Evolutionary conservation across 1,284 basidiomycete genomes (phyloP).

Genomic region (Ceratobasidium sp.): DNA sequence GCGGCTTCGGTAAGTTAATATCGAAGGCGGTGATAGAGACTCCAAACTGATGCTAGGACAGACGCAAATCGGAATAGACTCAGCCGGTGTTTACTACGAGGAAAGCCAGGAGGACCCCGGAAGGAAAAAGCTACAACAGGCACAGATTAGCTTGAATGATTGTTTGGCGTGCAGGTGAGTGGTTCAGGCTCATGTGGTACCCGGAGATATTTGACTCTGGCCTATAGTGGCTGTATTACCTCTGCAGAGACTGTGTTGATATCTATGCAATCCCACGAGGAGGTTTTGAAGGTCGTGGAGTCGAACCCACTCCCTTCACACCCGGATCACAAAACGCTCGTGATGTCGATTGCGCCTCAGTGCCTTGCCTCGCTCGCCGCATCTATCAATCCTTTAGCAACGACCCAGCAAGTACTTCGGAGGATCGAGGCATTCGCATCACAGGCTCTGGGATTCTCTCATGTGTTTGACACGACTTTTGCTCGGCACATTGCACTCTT

Average conservation of each 20-base stretch:
- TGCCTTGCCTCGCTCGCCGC: constrained; percentile 88
- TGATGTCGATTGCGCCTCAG: constrained; percentile 91
- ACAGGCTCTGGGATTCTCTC: constrained; percentile 67
- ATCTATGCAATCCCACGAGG: constrained; percentile 93
- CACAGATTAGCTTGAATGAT: constrained; percentile 94
- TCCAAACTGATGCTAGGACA: constrained; percentile 46
- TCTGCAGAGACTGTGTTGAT: constrained; percentile 97
- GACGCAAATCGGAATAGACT: constrained; percentile 91
- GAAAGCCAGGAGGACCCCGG: constrained; percentile 36
- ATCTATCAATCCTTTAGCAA: constrained; percentile 62
- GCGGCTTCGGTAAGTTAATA: constrained; percentile 51
- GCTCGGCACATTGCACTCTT: constrained; percentile 85
- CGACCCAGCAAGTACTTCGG: constrained; percentile 66
- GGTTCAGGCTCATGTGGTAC: neutral
- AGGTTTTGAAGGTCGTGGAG: constrained; percentile 80
- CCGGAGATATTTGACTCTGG: constrained; percentile 1
- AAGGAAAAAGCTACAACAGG: constrained; percentile 75
- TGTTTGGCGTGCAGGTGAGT: constrained; percentile 88
- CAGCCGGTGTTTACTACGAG: constrained; percentile 80
- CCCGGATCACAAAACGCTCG: constrained; percentile 62
- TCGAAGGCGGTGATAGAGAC: constrained; percentile 67
- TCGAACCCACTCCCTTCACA: constrained; percentile 57
- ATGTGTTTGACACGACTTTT: constrained; percentile 94
- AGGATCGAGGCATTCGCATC: constrained; percentile 71
- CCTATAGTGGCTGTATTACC: constrained; percentile 89